A percentile compares a stretch with the other conserved stretches of the same genome.
These are phyloP conservation scores for Saturnispora serradocipensis DNA, from an alignment of 805 yeast species.

Conservation along the genomic window DNA sequence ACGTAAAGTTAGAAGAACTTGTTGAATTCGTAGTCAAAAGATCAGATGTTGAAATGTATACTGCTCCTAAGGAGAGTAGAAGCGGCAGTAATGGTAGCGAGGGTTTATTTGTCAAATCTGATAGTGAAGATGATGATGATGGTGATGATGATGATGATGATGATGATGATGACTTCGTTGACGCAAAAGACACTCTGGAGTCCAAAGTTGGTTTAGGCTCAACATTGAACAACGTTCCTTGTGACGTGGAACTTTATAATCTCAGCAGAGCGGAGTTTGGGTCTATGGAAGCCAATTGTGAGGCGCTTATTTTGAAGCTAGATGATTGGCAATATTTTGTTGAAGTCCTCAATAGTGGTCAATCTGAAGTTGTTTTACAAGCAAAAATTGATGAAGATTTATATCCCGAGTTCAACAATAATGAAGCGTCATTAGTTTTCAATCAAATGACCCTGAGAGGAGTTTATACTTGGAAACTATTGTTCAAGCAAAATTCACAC, in stretches of 20 bases:
- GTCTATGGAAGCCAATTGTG: constrained; percentile 29
- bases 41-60: constrained; percentile 15
- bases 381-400: constrained; percentile 38
- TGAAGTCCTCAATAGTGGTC: constrained; percentile 26
- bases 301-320: constrained; percentile 34
- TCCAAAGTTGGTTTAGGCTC: constrained; percentile 8
- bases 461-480: constrained; percentile 51
- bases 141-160: constrained; percentile 21
- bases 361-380: constrained; percentile 25
- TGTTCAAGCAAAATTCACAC: constrained; percentile 34
- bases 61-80: constrained; percentile 17
- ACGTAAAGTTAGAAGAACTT: constrained; percentile 39
- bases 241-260: constrained; percentile 49
- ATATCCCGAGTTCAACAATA: constrained; percentile 7
- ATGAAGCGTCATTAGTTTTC: neutral
- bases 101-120: constrained; percentile 23
- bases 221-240: constrained; percentile 16
- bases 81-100: constrained; percentile 26
- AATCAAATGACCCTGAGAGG: constrained; percentile 32
- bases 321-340: constrained; percentile 48
- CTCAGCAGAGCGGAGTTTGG: constrained; percentile 39
- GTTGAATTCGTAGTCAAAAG: constrained; percentile 45
- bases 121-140: constrained; percentile 9
- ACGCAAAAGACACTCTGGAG: constrained; percentile 23
- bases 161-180: constrained; percentile 24